A percentile compares a stretch with the other conserved stretches of the same genome.
These are phyloP conservation scores for Coniella lustricola DNA, from an alignment of 2,329 filamentous ascomycete species.

Conservation along the genomic window DNA sequence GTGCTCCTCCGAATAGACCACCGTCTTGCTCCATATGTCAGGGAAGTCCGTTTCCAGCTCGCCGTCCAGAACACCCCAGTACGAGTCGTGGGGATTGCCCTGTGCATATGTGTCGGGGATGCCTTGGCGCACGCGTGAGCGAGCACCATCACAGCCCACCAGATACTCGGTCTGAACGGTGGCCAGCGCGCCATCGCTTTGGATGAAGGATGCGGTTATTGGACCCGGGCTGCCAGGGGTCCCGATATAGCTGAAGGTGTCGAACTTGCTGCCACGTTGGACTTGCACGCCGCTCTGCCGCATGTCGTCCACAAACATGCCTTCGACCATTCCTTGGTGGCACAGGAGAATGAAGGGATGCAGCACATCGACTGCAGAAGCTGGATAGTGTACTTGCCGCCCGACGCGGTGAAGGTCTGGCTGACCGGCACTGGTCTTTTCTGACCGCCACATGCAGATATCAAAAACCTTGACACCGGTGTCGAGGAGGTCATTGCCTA, in stretches of 20 bases:
- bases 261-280: conserved; percentile 24
- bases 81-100: conserved; percentile 44
- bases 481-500: conserved; percentile 54
- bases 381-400: conserved; percentile 21
- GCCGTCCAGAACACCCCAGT: conserved; percentile 68
- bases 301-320: conserved; percentile 49
- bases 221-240: conserved; percentile 26
- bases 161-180: conserved; percentile 12
- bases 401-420: conserved; percentile 51
- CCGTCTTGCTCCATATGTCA: conserved; percentile 68
- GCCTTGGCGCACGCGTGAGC: conserved; percentile 60
- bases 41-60: conserved; percentile 66
- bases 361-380: conserved; percentile 25
- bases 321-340: conserved; percentile 56
- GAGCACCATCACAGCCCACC: conserved; percentile 47
- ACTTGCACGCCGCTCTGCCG: conserved; percentile 42
- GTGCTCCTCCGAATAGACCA: conserved; percentile 58
- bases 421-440: conserved; percentile 35
- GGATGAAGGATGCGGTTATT: conserved; percentile 33
- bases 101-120: conserved; percentile 53
- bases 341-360: conserved; percentile 28
- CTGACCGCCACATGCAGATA: conserved; percentile 58
- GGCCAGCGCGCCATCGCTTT: conserved; percentile 25
- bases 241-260: conserved; percentile 22
- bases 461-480: conserved; percentile 60